Evolutionary conservation across 305 asterid genomes (phyloP).

Genomic region (Fraxinus xanthoxyloides): DNA sequence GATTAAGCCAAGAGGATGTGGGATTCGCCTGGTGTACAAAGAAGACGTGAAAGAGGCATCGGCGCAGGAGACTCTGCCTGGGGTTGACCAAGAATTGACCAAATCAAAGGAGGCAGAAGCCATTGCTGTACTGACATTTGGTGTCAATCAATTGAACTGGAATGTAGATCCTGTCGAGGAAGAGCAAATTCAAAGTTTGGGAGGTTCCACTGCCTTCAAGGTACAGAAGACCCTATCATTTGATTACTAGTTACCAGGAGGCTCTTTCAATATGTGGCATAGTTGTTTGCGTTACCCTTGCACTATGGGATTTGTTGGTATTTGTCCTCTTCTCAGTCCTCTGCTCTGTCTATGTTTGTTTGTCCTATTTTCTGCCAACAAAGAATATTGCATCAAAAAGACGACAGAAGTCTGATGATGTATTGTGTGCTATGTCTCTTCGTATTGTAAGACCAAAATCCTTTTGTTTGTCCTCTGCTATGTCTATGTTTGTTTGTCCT

Average conservation of each 20-base stretch:
- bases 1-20: constrained; percentile 21
- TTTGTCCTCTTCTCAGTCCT: not conserved
- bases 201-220: not conserved
- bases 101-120: not conserved
- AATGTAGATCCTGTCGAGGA: constrained; percentile 16
- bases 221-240: constrained; percentile 22
- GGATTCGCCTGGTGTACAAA: constrained; percentile 9
- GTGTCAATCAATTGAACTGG: constrained; percentile 19
- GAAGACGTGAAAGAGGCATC: not conserved
- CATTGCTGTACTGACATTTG: constrained; percentile 1
- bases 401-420: too few species aligned
- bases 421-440: not conserved
- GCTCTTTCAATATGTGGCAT: not conserved
- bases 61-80: not conserved
- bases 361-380: not conserved
- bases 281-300: not conserved
- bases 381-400: too few species aligned
- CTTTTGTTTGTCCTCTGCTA: not conserved
- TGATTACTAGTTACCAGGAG: constrained; percentile 13
- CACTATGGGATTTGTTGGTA: not conserved
- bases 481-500: not conserved
- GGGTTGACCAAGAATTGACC: not conserved
- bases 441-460: not conserved
- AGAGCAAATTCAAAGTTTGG: constrained; percentile 9
- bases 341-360: not conserved